Evolutionary conservation across 768 basidiomycete species (phyloP).

Genomic region (Phylloporus rhodoxanthus): DNA sequence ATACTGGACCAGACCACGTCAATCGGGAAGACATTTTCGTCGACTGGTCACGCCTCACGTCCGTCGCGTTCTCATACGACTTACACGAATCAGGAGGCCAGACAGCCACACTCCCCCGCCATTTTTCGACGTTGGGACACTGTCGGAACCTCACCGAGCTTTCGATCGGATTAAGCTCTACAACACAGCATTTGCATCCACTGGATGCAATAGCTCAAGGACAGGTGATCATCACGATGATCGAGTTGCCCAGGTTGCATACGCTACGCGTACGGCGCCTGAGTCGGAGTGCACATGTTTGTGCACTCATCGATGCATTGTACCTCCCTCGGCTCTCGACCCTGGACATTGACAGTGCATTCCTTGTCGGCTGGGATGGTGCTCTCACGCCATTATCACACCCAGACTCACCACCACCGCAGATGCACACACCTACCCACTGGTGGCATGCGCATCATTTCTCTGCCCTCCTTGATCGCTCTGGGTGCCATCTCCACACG

Average conservation of each 20-base stretch:
- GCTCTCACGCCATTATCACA: constrained; percentile 4
- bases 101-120: constrained; percentile 15
- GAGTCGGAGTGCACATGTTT: constrained; percentile 12
- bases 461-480: constrained; percentile 20
- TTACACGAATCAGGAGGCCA: constrained; percentile 23
- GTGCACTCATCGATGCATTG: constrained; percentile 16
- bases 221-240: background rate
- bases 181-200: constrained; percentile 14
- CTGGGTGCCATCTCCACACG: constrained; percentile 15
- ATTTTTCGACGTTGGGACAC: constrained; percentile 12
- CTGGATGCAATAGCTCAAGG: constrained; percentile 4
- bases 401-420: constrained; percentile 5
- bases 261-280: constrained; percentile 23
- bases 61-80: constrained; percentile 21
- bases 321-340: constrained; percentile 19
- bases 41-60: constrained; percentile 23
- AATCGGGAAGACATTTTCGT: constrained; percentile 19
- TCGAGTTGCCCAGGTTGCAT: constrained; percentile 17
- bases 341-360: constrained; percentile 20
- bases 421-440: background rate
- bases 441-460: constrained; percentile 23
- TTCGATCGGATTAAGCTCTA: constrained; percentile 18
- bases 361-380: constrained; percentile 14
- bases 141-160: constrained; percentile 20
- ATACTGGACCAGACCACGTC: constrained; percentile 22